These are phyloP conservation scores for Alternaria alternata DNA, from an alignment of 2,329 filamentous ascomycete species.

Conservation along the genomic window DNA sequence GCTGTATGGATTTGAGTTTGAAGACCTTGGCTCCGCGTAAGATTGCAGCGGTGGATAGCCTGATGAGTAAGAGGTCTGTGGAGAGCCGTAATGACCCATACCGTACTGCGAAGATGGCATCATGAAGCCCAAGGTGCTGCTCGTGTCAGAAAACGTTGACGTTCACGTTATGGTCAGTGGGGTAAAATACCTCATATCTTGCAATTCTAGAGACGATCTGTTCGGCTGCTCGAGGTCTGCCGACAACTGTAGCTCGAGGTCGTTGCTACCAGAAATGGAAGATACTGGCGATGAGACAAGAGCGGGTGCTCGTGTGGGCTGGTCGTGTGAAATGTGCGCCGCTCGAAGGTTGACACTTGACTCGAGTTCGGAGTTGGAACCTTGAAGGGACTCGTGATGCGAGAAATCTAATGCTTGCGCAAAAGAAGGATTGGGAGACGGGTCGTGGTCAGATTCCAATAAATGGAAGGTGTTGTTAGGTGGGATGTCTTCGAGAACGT, in stretches of 20 bases:
- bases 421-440: slow-evolving; percentile 23
- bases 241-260: slow-evolving; percentile 31
- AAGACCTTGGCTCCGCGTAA: slow-evolving; percentile 40
- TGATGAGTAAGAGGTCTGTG: slow-evolving; percentile 42
- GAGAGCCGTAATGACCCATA: slow-evolving; percentile 47
- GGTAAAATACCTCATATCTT: slow-evolving; percentile 51
- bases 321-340: slow-evolving; percentile 24
- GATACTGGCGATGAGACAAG: slow-evolving; percentile 33
- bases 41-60: slow-evolving; percentile 42
- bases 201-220: slow-evolving; percentile 32
- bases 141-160: slow-evolving; percentile 22
- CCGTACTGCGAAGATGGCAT: slow-evolving; percentile 52
- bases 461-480: slow-evolving; percentile 32
- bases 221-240: slow-evolving; percentile 32
- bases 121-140: slow-evolving; percentile 51
- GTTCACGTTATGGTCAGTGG: not conserved
- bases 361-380: slow-evolving; percentile 19
- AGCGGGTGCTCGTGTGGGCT: slow-evolving; percentile 16
- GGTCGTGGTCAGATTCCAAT: slow-evolving; percentile 20
- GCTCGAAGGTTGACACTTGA: slow-evolving; percentile 20
- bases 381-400: slow-evolving; percentile 30
- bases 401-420: slow-evolving; percentile 29
- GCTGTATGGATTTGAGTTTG: slow-evolving; percentile 39
- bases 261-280: slow-evolving; percentile 32
- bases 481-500: slow-evolving; percentile 27